These are phyloP conservation scores for Alternaria incomplexa DNA, from an alignment of 2,329 filamentous ascomycete species.

Conservation along the genomic window DNA sequence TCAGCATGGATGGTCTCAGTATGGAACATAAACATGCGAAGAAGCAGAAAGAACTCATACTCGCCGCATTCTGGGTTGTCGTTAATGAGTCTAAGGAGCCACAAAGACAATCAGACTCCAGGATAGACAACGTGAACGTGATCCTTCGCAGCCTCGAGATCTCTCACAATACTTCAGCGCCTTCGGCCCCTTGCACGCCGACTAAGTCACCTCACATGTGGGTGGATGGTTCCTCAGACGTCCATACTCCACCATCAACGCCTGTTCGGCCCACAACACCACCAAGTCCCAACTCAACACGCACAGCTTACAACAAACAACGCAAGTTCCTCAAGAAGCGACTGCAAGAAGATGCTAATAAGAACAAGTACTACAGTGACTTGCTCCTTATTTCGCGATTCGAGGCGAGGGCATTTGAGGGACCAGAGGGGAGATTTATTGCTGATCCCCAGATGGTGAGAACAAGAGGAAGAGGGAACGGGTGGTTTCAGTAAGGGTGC, in stretches of 20 bases:
- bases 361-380: not conserved
- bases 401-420: not conserved
- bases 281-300: not conserved
- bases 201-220: not conserved
- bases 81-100: conserved; percentile 1
- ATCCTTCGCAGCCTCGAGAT: not conserved
- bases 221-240: not conserved
- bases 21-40: not conserved
- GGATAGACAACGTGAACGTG: not conserved
- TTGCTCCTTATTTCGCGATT: not conserved
- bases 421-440: not conserved
- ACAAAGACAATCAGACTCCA: not conserved
- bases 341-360: not conserved
- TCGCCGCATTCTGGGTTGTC: conserved; percentile 14
- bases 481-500: not conserved
- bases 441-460: not conserved
- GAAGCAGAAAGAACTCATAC: not conserved
- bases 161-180: not conserved
- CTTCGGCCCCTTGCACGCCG: not conserved
- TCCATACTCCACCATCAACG: not conserved
- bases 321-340: not conserved
- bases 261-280: rapidly evolving
- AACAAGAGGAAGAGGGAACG: not conserved
- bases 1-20: not conserved
- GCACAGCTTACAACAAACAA: not conserved